Percentiles rank a stretch among this genome's conserved stretches.
Conservation (phyloP, 805 yeast genomes). For the Zygosaccharomyces bailii region DNA sequence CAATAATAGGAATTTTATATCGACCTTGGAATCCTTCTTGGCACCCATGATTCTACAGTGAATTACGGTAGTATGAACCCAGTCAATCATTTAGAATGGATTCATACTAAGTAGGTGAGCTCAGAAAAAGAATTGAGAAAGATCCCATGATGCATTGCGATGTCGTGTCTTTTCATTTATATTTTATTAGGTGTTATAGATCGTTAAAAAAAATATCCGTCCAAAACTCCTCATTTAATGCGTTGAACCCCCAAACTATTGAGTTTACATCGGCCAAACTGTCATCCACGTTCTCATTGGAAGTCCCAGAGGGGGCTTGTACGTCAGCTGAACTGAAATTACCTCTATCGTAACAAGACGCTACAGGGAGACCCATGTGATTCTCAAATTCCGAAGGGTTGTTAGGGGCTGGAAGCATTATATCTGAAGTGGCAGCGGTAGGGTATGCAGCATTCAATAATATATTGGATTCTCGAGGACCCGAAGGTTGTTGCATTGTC, state of each 20-base stretch:
- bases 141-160: not conserved
- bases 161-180: not conserved
- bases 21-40: constrained; percentile 30
- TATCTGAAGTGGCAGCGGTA: not conserved
- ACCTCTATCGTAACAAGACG: constrained; percentile 19
- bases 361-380: not conserved
- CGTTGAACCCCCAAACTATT: constrained; percentile 48
- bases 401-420: not conserved
- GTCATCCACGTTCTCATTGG: constrained; percentile 32
- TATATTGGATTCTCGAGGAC: not conserved
- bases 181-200: constrained; percentile 11
- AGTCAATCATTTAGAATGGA: not conserved
- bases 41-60: constrained; percentile 29
- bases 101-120: not conserved
- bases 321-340: constrained; percentile 38
- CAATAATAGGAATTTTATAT: constrained; percentile 29
- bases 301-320: constrained; percentile 42
- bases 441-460: constrained; percentile 1
- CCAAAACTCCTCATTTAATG: constrained; percentile 71
- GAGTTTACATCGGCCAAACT: constrained; percentile 37
- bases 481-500: not conserved
- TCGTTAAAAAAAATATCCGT: constrained; percentile 41
- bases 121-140: too few relatives aligned
- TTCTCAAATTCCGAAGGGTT: not conserved
- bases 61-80: too few relatives aligned